These are phyloP conservation scores for Fomes fomentarius DNA, from an alignment of 1,284 basidiomycete species.

Conservation along the genomic window DNA sequence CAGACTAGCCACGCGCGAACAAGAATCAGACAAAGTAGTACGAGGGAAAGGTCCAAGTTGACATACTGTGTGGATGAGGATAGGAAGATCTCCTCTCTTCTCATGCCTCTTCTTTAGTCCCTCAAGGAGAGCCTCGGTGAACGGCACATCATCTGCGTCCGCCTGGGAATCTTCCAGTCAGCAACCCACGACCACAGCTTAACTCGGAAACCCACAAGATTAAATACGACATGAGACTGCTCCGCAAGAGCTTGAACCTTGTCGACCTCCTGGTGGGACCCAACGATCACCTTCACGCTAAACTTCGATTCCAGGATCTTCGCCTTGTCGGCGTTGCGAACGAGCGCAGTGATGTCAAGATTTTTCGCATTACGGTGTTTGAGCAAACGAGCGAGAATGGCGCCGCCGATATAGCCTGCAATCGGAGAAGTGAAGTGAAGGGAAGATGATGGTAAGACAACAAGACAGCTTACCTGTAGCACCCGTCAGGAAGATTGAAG, in stretches of 20 bases:
- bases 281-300: constrained; percentile 28
- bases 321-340: constrained; percentile 26
- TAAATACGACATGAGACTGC: constrained; percentile 26
- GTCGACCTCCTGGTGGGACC: constrained; percentile 20
- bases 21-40: too few relatives aligned
- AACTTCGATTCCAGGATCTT: constrained; percentile 20
- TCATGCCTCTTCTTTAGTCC: constrained; percentile 47
- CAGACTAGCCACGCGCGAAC: constrained; percentile 39
- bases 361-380: constrained; percentile 4
- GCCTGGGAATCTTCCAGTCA: constrained; percentile 26
- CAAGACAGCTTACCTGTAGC: constrained; percentile 18
- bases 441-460: too few relatives aligned
- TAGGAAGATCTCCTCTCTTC: constrained; percentile 40
- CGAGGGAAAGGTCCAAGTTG: neutral
- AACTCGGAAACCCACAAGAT: constrained; percentile 25
- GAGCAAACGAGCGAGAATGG: constrained; percentile 20
- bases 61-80: constrained; percentile 55
- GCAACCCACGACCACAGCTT: constrained; percentile 21
- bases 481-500: constrained; percentile 15
- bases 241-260: constrained; percentile 21
- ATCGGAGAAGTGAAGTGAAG: neutral
- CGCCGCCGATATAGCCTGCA: constrained; percentile 28
- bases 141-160: constrained; percentile 43
- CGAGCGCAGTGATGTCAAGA: constrained; percentile 22
- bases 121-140: constrained; percentile 43